Conservation (phyloP, 192 early-diverging fungal species). For the Coemansia sp. region DNA sequence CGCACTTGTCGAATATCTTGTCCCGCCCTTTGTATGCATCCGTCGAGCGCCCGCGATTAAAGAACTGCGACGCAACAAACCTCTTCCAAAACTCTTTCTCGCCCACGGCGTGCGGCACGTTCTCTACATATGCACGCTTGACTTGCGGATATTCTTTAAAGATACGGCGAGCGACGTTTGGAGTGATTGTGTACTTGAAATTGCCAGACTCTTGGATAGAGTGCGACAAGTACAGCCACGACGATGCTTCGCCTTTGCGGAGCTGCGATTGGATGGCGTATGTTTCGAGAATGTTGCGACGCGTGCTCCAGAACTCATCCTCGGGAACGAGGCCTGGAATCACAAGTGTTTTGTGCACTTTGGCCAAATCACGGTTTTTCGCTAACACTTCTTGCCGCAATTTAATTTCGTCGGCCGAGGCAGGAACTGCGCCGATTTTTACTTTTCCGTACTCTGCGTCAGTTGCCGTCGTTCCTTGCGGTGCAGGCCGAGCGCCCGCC, state of each 20-base stretch:
- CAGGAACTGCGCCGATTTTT: slow-evolving; percentile 41
- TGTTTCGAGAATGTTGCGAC: slow-evolving; percentile 70
- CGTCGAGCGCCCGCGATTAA: slow-evolving; percentile 72
- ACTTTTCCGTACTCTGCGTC: slow-evolving; percentile 39
- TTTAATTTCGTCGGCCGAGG: slow-evolving; percentile 62
- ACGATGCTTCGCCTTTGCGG: slow-evolving; percentile 78
- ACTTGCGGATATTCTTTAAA: slow-evolving; percentile 89
- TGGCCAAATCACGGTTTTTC: slow-evolving; percentile 65
- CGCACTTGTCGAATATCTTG: slow-evolving; percentile 77
- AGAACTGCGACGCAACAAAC: slow-evolving; percentile 80
- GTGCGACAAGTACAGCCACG: slow-evolving; percentile 66
- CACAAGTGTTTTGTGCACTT: slow-evolving; percentile 78
- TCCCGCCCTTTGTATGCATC: slow-evolving; percentile 55
- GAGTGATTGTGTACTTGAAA: slow-evolving; percentile 82
- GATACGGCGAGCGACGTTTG: slow-evolving; percentile 84
- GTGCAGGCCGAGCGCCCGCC: background rate
- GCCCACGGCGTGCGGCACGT: slow-evolving; percentile 73
- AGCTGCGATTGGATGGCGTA: slow-evolving; percentile 68
- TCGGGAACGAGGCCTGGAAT: slow-evolving; percentile 72
- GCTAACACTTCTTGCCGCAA: slow-evolving; percentile 63
- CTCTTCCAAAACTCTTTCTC: slow-evolving; percentile 87
- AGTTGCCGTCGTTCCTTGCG: background rate
- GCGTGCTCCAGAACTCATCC: slow-evolving; percentile 91
- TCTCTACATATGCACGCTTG: slow-evolving; percentile 73
- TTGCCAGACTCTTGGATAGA: slow-evolving; percentile 72